phyloP scores from a whole-genome alignment of 768 basidiomycete genomes.

The Suillus tomentosus region DNA sequence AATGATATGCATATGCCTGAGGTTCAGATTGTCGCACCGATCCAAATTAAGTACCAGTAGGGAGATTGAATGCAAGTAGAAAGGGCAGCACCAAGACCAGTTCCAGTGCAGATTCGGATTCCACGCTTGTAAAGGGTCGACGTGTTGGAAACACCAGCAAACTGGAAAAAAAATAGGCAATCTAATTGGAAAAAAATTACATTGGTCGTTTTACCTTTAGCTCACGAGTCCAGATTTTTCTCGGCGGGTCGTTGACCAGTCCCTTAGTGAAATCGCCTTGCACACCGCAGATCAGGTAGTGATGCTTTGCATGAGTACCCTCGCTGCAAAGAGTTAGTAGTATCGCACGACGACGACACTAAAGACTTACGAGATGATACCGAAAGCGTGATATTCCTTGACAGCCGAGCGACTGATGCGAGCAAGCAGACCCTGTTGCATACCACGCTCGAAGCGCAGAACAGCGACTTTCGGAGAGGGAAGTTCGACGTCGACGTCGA shows the following conservation, averaged over 20 bases:
- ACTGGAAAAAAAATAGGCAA: constrained; percentile 40
- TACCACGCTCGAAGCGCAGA: constrained; percentile 77
- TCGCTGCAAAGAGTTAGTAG: constrained; percentile 50
- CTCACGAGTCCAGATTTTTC: constrained; percentile 75
- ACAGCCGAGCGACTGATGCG: constrained; percentile 72
- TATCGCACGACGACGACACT: constrained; percentile 26
- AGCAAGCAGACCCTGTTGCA: constrained; percentile 80
- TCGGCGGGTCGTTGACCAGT: constrained; percentile 70
- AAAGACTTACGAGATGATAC: constrained; percentile 65
- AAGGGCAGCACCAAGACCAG: constrained; percentile 78
- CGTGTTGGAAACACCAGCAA: constrained; percentile 80
- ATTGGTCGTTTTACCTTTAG: constrained; percentile 55
- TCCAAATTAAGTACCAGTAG: constrained; percentile 81
- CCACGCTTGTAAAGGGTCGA: constrained; percentile 76
- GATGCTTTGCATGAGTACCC: constrained; percentile 70
- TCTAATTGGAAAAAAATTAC: constrained; percentile 10
- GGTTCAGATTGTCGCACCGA: constrained; percentile 42
- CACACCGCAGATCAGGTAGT: constrained; percentile 82
- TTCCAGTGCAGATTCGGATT: constrained; percentile 81
- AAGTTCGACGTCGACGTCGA: constrained; percentile 75
- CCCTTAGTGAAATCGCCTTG: constrained; percentile 80
- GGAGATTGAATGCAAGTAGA: constrained; percentile 79
- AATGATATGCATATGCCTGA: constrained; percentile 15
- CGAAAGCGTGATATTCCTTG: constrained; percentile 84
- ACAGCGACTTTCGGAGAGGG: constrained; percentile 80